Percentiles rank a stretch among this genome's conserved stretches.
Evolutionary conservation across 352 stramenopile genomes (phyloP).

Genomic region (Halophytophthora batemanensis): DNA sequence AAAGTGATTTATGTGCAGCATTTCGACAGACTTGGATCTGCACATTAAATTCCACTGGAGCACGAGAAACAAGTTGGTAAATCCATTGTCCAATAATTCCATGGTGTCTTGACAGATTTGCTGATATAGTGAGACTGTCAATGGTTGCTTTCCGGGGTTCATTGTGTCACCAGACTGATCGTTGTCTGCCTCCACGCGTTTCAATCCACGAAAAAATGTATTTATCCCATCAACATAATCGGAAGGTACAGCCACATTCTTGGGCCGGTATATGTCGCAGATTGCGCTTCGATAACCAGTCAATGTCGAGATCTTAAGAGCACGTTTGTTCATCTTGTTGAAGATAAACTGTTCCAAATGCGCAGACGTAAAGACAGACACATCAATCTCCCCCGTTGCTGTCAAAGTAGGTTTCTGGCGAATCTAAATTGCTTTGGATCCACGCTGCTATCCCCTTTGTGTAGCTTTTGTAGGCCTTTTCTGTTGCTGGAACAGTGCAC

Average conservation of each 20-base stretch:
- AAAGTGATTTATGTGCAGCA: conserved; percentile 9
- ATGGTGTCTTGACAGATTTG: conserved; percentile 3
- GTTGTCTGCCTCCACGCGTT: conserved; percentile 5
- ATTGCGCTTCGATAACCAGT: not conserved
- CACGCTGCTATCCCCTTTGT: not conserved
- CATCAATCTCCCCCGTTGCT: conserved; percentile 1
- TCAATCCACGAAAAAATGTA: conserved; percentile 6
- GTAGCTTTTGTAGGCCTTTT: conserved; percentile 1
- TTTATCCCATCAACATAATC: not conserved
- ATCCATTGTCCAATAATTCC: conserved; percentile 3
- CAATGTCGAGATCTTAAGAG: conserved; percentile 4
- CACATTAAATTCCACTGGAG: conserved; percentile 33
- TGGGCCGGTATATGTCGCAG: conserved; percentile 3
- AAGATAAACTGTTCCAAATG: conserved; percentile 1
- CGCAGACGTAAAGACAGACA: not conserved
- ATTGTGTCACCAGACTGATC: conserved; percentile 3
- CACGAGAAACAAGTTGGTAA: conserved; percentile 21
- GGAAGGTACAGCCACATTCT: conserved; percentile 1
- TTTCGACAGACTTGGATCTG: conserved; percentile 20
- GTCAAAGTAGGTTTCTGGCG: conserved; percentile 1
- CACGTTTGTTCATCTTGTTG: conserved; percentile 1
- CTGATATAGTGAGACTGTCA: conserved; percentile 9
- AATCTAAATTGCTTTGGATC: not conserved
- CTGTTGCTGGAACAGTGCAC: conserved; percentile 1
- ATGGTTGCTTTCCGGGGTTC: conserved; percentile 7